phyloP scores from a whole-genome alignment of 495 filamentous ascomycete genomes.

The Neurospora africana region DNA sequence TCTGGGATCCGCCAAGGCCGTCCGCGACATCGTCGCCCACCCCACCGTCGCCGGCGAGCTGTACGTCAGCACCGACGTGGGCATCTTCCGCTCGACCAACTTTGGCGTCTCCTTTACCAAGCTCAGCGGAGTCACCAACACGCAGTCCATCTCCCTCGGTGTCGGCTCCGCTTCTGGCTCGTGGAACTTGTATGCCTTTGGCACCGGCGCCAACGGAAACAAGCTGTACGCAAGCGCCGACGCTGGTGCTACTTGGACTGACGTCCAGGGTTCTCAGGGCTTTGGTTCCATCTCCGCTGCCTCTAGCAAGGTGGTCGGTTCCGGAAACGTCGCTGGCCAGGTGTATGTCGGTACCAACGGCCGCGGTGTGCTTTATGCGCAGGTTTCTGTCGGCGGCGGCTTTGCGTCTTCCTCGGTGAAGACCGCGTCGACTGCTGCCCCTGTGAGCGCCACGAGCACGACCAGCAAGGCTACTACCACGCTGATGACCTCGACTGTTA shows the following conservation, averaged over 20 bases:
- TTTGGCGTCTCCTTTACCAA: slow-evolving; percentile 37
- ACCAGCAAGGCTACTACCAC: slow-evolving; percentile 9
- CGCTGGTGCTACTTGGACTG: slow-evolving; percentile 37
- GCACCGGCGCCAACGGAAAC: slow-evolving; percentile 29
- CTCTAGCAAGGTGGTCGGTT: slow-evolving; percentile 34
- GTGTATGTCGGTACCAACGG: slow-evolving; percentile 52
- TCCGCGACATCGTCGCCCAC: slow-evolving; percentile 40
- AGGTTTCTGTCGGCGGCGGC: slow-evolving; percentile 12
- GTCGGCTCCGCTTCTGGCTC: slow-evolving; percentile 19
- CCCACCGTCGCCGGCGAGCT: slow-evolving; percentile 41
- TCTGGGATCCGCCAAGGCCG: slow-evolving; percentile 26
- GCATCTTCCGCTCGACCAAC: slow-evolving; percentile 42
- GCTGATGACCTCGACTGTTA: slow-evolving; percentile 8
- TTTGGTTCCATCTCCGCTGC: slow-evolving; percentile 36
- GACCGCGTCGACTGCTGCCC: not conserved
- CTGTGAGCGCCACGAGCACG: not conserved
- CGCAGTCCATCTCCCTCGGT: slow-evolving; percentile 37
- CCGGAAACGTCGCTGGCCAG: slow-evolving; percentile 37
- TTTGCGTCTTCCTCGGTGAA: not conserved
- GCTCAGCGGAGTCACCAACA: slow-evolving; percentile 28
- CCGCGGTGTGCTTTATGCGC: slow-evolving; percentile 44
- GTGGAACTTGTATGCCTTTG: slow-evolving; percentile 43
- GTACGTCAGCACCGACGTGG: slow-evolving; percentile 41
- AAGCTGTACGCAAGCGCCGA: slow-evolving; percentile 43
- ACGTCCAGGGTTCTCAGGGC: slow-evolving; percentile 43